Evolutionary conservation across 176 grass and related monocot species (phyloP), one percentile per base, ranked within the genome.

Genomic region (Aegilops speltoides): DNA sequence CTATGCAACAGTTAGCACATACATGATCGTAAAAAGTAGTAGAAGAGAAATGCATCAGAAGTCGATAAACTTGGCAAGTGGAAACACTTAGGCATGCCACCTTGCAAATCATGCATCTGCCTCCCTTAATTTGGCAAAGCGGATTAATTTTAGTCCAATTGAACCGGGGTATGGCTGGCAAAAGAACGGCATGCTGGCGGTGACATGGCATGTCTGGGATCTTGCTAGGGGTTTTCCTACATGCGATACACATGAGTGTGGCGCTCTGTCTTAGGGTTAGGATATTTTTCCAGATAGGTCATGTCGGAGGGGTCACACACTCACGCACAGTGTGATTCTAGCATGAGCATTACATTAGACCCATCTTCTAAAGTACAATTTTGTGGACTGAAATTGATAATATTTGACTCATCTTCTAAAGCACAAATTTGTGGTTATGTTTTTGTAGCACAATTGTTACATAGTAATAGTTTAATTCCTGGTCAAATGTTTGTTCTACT

Each of bases 271-370:
- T 73, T 11, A 0, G 70, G 70, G 17, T 73, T 45, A 73, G 6
- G 12, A 46, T 73, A 23, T 73, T 73, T 73, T 43, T 73, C 38
- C 38, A 73, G 70, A 73, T 73, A 73, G n/a, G n/a, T n/a, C 70
- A 23, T 12, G 1, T 73, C 22, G n/a, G 41, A 11, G 41, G 24
- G 70, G 41, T 73, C 14, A 38, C 40, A 14, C 70, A 26, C 29
- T 71, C 68, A 10, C 10, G 6, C 38, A 46, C 24, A 23, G 43
- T n/a, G 12, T 73, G 25, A 41, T 48, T 17, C 50, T 54, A 54
- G 50, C 50, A 54, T 54, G 50, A 54, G 50, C 50, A 19, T 54
- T 54, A 54, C 50, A 19, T 54, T 17, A 54, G 50, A 54, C 50
- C 50, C 50, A 54, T 54, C 16, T 54, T 54, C 16, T 54, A 19